phyloP scores from a whole-genome alignment of 2,329 filamentous ascomycete genomes.

The Trichoderma aggressivum region DNA sequence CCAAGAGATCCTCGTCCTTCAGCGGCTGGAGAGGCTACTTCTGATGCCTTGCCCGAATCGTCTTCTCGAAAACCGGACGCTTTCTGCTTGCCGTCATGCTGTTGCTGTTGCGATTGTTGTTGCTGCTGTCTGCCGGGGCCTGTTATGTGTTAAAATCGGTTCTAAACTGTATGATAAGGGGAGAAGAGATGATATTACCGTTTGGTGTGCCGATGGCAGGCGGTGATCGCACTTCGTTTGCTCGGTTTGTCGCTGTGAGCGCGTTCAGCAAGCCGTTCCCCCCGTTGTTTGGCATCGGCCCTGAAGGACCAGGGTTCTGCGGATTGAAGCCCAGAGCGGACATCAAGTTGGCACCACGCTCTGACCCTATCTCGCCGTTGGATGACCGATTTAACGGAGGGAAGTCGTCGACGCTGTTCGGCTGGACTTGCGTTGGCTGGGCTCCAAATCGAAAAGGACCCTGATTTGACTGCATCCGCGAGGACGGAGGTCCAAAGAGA shows the following conservation, averaged over 20 bases:
- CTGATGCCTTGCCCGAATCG: constrained; percentile 34
- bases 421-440: constrained; percentile 48
- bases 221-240: constrained; percentile 48
- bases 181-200: neutral
- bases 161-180: neutral
- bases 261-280: constrained; percentile 63
- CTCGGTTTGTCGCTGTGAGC: constrained; percentile 56
- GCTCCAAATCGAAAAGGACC: constrained; percentile 53
- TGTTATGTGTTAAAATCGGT: neutral
- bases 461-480: constrained; percentile 38
- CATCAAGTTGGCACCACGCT: constrained; percentile 51
- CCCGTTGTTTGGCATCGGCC: constrained; percentile 40
- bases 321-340: constrained; percentile 53
- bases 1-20: constrained; percentile 43
- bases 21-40: constrained; percentile 30
- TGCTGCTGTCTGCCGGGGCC: neutral
- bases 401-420: constrained; percentile 56
- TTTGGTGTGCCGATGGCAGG: constrained; percentile 38
- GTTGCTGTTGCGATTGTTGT: constrained; percentile 16
- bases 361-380: constrained; percentile 57
- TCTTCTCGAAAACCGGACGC: constrained; percentile 46
- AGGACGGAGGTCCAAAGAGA: constrained; percentile 43
- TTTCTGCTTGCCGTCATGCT: constrained; percentile 43
- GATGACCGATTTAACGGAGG: constrained; percentile 57
- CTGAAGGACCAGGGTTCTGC: constrained; percentile 39